A percentile compares a stretch with the other conserved stretches of the same genome.
Evolutionary conservation across 768 basidiomycete species (phyloP).

Genomic region (Leccinum longicurvipes): DNA sequence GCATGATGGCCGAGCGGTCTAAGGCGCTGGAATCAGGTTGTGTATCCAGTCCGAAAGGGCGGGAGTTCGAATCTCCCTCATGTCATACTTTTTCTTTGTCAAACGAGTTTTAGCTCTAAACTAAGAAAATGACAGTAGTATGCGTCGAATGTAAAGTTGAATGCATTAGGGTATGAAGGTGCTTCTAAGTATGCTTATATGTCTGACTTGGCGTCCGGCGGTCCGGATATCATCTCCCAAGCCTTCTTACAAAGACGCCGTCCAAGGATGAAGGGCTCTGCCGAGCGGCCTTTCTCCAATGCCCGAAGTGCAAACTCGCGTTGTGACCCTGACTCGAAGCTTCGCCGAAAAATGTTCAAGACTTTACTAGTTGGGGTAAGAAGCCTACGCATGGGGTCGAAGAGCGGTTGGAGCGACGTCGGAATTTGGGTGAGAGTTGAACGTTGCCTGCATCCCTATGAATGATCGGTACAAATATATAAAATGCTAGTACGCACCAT

Average conservation of each 20-base stretch:
- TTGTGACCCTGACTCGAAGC: slow-evolving; percentile 56
- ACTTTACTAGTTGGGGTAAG: slow-evolving; percentile 55
- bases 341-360: slow-evolving; percentile 50
- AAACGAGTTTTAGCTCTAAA: neutral
- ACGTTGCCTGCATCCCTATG: slow-evolving; percentile 34
- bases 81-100: slow-evolving; percentile 23
- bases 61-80: slow-evolving; percentile 35
- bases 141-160: slow-evolving; percentile 1
- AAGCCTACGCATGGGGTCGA: slow-evolving; percentile 49
- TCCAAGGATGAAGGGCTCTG: slow-evolving; percentile 51
- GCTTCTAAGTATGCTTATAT: slow-evolving; percentile 23
- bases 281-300: slow-evolving; percentile 62
- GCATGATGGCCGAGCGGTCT: slow-evolving; percentile 56
- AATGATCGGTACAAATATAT: neutral
- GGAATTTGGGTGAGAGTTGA: slow-evolving; percentile 60
- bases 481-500: slow-evolving; percentile 37
- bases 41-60: slow-evolving; percentile 34
- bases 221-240: slow-evolving; percentile 37
- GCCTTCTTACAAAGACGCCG: slow-evolving; percentile 37
- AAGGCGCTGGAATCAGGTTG: slow-evolving; percentile 55
- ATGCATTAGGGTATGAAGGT: slow-evolving; percentile 23
- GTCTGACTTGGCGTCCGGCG: slow-evolving; percentile 26
- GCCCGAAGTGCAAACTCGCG: slow-evolving; percentile 52
- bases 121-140: neutral
- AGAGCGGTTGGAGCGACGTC: slow-evolving; percentile 51